Percentiles rank a stretch among this genome's conserved stretches.
phyloP scores from a whole-genome alignment of 2,329 filamentous ascomycete species.

The Tolypocladium sp. region DNA sequence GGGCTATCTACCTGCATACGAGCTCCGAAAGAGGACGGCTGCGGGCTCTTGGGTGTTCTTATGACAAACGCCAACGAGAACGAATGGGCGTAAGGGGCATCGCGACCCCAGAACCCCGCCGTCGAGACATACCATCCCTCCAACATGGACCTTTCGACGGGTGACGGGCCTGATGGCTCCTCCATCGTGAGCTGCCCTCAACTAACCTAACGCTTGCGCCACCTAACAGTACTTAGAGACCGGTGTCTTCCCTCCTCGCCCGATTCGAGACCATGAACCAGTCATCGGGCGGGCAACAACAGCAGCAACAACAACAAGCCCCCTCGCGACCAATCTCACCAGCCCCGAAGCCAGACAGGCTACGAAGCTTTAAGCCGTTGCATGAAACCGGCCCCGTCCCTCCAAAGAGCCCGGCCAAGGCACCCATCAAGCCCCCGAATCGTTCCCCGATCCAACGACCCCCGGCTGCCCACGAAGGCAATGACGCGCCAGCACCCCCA shows the following conservation, averaged over 20 bases:
- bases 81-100: constrained; percentile 6
- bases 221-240: constrained; percentile 43
- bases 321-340: constrained; percentile 26
- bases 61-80: not conserved
- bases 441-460: constrained; percentile 8
- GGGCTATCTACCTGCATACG: not conserved
- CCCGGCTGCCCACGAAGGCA: constrained; percentile 9
- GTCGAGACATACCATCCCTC: constrained; percentile 13
- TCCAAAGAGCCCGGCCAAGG: constrained; percentile 5
- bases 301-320: constrained; percentile 12
- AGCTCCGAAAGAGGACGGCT: not conserved
- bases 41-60: not conserved
- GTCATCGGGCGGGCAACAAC: constrained; percentile 8
- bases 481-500: constrained; percentile 11
- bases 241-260: constrained; percentile 71
- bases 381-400: constrained; percentile 17
- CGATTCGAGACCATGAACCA: constrained; percentile 66
- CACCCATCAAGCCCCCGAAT: constrained; percentile 17
- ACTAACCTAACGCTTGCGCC: not conserved
- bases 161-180: constrained; percentile 61
- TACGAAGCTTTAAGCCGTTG: constrained; percentile 30
- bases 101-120: constrained; percentile 2
- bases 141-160: constrained; percentile 20
- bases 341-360: constrained; percentile 32
- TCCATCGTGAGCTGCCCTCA: constrained; percentile 52